phyloP scores from a whole-genome alignment of 768 basidiomycete genomes.

The Suillus subaureus region DNA sequence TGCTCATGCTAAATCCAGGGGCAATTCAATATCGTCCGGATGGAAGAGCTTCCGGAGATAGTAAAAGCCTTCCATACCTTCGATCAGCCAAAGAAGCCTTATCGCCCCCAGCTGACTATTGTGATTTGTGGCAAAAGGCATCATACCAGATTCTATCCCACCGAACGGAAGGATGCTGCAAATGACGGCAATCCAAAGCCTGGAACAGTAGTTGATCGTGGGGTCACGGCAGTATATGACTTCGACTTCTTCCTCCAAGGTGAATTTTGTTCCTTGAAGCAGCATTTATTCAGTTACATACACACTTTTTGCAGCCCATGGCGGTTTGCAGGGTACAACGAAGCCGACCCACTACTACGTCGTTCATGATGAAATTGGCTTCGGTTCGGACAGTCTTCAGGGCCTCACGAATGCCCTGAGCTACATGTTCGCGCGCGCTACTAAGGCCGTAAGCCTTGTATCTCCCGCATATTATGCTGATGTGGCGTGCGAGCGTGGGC shows the following conservation, averaged over 20 bases:
- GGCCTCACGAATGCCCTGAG: conserved; percentile 55
- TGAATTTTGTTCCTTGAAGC: conserved; percentile 16
- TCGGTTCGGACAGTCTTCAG: conserved; percentile 53
- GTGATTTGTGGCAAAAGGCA: conserved; percentile 61
- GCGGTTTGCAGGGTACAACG: conserved; percentile 50
- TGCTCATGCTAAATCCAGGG: conserved; percentile 36
- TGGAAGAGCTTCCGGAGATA: conserved; percentile 47
- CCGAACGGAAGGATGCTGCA: conserved; percentile 43
- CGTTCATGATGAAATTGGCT: conserved; percentile 53
- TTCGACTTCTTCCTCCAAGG: conserved; percentile 60
- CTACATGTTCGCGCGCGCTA: conserved; percentile 63
- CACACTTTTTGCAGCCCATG: conserved; percentile 33
- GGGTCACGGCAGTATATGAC: conserved; percentile 55
- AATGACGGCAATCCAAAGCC: conserved; percentile 52
- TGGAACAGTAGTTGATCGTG: conserved; percentile 57
- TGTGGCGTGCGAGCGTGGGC: conserved; percentile 54
- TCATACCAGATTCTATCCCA: conserved; percentile 59
- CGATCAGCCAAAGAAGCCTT: conserved; percentile 35
- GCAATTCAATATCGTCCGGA: conserved; percentile 49
- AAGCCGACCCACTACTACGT: conserved; percentile 59
- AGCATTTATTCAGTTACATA: conserved; percentile 5
- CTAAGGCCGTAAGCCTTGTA: conserved; percentile 43
- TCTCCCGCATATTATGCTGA: conserved; percentile 47
- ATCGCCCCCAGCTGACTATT: conserved; percentile 52
- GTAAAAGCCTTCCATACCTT: conserved; percentile 44